Conservation (phyloP, 176 grass and related monocot species). For the Poa pratensis region DNA sequence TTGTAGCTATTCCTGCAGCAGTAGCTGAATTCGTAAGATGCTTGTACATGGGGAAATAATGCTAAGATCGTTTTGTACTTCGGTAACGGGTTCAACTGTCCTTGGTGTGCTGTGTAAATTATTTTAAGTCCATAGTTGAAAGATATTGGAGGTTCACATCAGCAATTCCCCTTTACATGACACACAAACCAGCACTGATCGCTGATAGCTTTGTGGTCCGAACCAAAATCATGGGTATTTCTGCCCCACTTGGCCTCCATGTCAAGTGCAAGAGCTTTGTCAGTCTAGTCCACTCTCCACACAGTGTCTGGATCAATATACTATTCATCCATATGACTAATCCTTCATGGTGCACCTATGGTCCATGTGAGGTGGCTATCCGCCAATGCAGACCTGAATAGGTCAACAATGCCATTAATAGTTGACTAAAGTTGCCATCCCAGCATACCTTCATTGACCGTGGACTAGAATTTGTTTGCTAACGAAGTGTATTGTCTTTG, state of each 20-base stretch:
- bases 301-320: neutral
- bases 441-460: neutral
- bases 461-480: neutral
- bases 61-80: neutral
- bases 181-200: no score
- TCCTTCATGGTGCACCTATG: neutral
- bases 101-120: no score
- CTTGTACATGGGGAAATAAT: neutral
- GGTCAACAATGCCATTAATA: neutral
- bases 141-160: no score
- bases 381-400: neutral
- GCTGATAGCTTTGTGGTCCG: no score
- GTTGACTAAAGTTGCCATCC: neutral
- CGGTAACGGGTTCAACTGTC: no score
- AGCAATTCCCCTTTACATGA: no score
- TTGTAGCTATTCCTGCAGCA: neutral
- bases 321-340: neutral
- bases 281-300: neutral
- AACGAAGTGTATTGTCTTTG: neutral
- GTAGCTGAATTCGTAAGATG: neutral
- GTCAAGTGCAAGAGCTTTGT: neutral
- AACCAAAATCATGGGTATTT: no score
- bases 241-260: no score
- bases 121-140: neutral
- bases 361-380: neutral